These are phyloP conservation scores for Grosmannia huntii DNA, from an alignment of 2,329 filamentous ascomycete genomes.

Conservation along the genomic window DNA sequence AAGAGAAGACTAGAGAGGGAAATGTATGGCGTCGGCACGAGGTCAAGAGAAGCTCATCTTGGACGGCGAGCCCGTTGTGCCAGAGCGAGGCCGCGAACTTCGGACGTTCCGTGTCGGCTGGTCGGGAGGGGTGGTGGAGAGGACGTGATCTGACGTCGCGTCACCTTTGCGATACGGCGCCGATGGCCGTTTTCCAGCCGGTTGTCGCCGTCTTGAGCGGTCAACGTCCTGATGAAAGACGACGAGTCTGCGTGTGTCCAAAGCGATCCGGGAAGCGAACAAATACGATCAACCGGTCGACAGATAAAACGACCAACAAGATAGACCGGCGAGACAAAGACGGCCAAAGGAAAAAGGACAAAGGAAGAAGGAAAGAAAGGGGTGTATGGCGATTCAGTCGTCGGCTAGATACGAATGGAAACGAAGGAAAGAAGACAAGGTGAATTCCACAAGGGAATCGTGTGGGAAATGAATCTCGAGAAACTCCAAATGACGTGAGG, in stretches of 20 bases:
- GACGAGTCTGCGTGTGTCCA: neutral
- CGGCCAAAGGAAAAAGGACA: neutral
- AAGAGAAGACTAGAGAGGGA: neutral
- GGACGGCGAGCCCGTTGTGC: slow-evolving; percentile 4
- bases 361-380: neutral
- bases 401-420: neutral
- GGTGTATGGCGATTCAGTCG: neutral
- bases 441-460: neutral
- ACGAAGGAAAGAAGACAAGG: neutral
- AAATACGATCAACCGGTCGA: neutral
- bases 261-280: neutral
- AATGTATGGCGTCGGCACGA: neutral
- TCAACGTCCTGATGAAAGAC: neutral
- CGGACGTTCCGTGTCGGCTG: neutral
- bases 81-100: slow-evolving; percentile 1
- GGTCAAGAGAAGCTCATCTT: slow-evolving; percentile 3
- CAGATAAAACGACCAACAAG: neutral
- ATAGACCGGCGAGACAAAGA: neutral
- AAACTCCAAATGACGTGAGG: neutral
- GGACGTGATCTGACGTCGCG: neutral
- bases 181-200: neutral
- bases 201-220: neutral
- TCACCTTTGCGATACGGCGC: neutral
- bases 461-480: neutral
- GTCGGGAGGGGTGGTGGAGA: neutral